Conservation (phyloP, 768 basidiomycete species). For the Rhodotorula kratochvilovae region DNA sequence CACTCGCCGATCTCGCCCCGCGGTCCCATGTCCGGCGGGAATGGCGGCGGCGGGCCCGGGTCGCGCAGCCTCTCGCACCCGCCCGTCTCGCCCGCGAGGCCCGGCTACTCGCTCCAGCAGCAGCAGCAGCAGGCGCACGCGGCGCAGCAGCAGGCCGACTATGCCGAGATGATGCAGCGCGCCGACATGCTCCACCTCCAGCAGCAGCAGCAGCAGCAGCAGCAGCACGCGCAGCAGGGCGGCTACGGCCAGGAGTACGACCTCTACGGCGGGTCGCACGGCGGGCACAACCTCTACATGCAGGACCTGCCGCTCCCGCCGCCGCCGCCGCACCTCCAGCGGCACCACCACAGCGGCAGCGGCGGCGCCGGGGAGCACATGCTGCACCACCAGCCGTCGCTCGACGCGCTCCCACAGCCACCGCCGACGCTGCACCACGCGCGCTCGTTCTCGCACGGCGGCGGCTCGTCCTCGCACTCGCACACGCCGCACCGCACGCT, state of each 20-base stretch:
- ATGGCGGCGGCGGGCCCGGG: conserved; percentile 29
- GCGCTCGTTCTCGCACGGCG: background rate
- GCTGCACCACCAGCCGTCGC: conserved; percentile 28
- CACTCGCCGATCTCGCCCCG: conserved; percentile 8
- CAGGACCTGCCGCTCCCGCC: conserved; percentile 8
- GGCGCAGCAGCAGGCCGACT: conserved; percentile 24
- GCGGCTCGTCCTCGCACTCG: background rate
- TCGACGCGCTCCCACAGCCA: background rate
- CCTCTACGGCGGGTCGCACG: background rate
- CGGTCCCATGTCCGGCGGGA: conserved; percentile 4
- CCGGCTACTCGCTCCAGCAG: conserved; percentile 19
- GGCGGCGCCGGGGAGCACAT: background rate
- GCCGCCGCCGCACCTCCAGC: conserved; percentile 1
- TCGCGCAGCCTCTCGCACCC: conserved; percentile 38
- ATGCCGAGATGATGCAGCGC: conserved; percentile 30
- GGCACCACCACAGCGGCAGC: conserved; percentile 24
- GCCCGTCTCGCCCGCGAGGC: conserved; percentile 6
- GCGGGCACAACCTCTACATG: background rate
- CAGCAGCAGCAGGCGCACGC: conserved; percentile 34
- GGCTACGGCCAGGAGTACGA: conserved; percentile 1
- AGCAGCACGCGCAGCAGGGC: conserved; percentile 20
- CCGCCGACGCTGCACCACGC: conserved; percentile 6
- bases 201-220: conserved; percentile 24
- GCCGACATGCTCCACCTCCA: conserved; percentile 35
- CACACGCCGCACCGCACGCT: conserved; percentile 22